A percentile compares a stretch with the other conserved stretches of the same genome.
phyloP scores from a whole-genome alignment of 148 eudicot species.

The Cornus kousa region DNA sequence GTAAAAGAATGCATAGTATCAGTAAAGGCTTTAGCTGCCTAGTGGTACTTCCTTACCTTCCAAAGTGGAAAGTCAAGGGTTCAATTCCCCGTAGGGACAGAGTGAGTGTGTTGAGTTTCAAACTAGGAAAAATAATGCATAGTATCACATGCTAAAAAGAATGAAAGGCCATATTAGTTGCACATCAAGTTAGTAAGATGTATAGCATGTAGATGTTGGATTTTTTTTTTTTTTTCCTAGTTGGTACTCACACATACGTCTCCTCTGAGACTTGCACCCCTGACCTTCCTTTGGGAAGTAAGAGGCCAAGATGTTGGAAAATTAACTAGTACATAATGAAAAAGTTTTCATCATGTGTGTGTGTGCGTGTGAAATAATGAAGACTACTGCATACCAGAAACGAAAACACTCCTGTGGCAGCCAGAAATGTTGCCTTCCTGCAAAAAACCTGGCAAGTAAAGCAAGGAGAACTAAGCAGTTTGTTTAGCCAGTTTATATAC shows the following conservation, averaged over 20 bases:
- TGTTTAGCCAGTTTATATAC: slow-evolving; percentile 5
- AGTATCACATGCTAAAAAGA: not conserved
- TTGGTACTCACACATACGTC: too few species aligned
- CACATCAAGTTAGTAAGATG: not conserved
- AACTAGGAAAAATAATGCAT: not conserved
- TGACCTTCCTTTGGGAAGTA: too few species aligned
- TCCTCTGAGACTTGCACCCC: too few species aligned
- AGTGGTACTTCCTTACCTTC: too few species aligned
- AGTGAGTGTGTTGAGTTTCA: too few species aligned
- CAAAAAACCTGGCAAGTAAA: slow-evolving; percentile 67
- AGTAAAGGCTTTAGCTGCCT: too few species aligned
- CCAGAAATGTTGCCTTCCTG: slow-evolving; percentile 74
- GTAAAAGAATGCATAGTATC: too few species aligned
- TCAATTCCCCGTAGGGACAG: too few species aligned
- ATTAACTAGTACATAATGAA: not conserved
- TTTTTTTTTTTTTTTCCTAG: too few species aligned
- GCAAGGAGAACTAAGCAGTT: slow-evolving; percentile 13
- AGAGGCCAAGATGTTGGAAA: too few species aligned
- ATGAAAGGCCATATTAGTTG: not conserved
- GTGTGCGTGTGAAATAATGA: not conserved
- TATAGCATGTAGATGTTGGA: not conserved
- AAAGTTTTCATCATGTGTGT: not conserved
- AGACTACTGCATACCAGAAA: slow-evolving; percentile 59
- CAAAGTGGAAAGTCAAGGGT: too few species aligned
- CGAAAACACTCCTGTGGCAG: slow-evolving; percentile 68